Evolutionary conservation across 2,329 filamentous ascomycete species (phyloP), one percentile per base, ranked within the genome.

Genomic region (Esteya vermicola): DNA sequence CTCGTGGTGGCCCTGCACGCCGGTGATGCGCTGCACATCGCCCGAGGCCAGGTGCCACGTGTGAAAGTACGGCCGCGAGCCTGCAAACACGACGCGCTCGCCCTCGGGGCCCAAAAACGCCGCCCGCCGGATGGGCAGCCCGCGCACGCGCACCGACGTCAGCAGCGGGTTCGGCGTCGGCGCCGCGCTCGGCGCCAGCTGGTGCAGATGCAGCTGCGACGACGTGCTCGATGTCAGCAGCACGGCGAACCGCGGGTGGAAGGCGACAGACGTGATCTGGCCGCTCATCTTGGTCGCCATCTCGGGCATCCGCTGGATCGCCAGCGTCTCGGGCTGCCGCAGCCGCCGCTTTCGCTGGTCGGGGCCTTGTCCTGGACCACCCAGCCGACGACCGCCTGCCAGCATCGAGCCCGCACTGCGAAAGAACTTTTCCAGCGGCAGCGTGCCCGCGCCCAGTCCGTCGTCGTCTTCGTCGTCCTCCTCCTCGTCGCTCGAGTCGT

Each of bases 31-130:
- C 52, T 89, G 81, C 36, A 98, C 77, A 12, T 69, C 65, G 33
- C 91, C 91, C 0, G 81, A 79, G 33, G 80, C 67, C 20, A 98
- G 70, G 52, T 96, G 80, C 91, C 91, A 98, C 48, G 81, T 78
- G 61, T 96, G 91, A 60, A 96, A 95, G 64, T 86, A 96, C 47
- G 78, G 78, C 37, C 91, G 76, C 27, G 89, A 80, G 28, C 88
- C 88, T 16, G 86, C 82, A 44, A 95, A 83, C 58, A 94, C 84
- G 48, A 98, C 81, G 50, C 81, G 81, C 46, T 81, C 78, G 25
- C 32, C 25, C 44, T 81, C 78, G 47, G 83, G 85, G 14, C 63
- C 63, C 42, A 86, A 67, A 58, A 98, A 96, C 28, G 81, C 73
- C 7, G 88, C 85, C 10, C 81, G 85, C 43, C 81, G 76, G 39